Conservation (phyloP, 345 rosid genomes). For the Brassica nigra region DNA sequence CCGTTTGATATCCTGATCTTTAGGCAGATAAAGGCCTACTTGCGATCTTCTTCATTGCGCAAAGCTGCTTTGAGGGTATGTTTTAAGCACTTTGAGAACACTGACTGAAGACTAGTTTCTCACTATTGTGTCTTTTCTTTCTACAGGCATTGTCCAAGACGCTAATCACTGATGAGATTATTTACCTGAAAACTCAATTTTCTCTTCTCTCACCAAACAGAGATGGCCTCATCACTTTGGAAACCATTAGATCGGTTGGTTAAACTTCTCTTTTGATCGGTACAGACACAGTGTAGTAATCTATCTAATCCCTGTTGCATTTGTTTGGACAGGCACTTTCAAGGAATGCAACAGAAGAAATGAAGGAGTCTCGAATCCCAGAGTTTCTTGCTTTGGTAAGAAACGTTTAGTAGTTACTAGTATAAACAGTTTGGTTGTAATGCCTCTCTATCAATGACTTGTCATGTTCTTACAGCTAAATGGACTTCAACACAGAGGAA, state of each 20-base stretch:
- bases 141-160: slow-evolving; percentile 82
- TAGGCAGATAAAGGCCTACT: slow-evolving; percentile 69
- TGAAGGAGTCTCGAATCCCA: slow-evolving; percentile 75
- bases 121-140: slow-evolving; percentile 10
- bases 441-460: neutral
- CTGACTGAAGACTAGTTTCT: neutral
- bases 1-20: slow-evolving; percentile 73
- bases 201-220: slow-evolving; percentile 65
- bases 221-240: slow-evolving; percentile 62
- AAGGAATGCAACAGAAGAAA: slow-evolving; percentile 80
- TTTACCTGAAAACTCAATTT: slow-evolving; percentile 75
- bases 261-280: neutral
- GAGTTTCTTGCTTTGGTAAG: slow-evolving; percentile 73
- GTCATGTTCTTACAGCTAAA: slow-evolving; percentile 52
- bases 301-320: slow-evolving; percentile 9
- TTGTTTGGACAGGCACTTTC: slow-evolving; percentile 57
- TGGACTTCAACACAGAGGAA: slow-evolving; percentile 72
- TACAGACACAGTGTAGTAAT: neutral
- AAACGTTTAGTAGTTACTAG: slow-evolving; percentile 19
- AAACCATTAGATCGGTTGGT: slow-evolving; percentile 62
- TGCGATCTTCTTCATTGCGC: slow-evolving; percentile 77
- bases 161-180: slow-evolving; percentile 55
- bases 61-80: slow-evolving; percentile 88
- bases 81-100: neutral
- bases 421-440: slow-evolving; percentile 8